Evolutionary conservation across 768 basidiomycete genomes (phyloP), one percentile per base, ranked within the genome.

Genomic region (Pleurotus eryngii): DNA sequence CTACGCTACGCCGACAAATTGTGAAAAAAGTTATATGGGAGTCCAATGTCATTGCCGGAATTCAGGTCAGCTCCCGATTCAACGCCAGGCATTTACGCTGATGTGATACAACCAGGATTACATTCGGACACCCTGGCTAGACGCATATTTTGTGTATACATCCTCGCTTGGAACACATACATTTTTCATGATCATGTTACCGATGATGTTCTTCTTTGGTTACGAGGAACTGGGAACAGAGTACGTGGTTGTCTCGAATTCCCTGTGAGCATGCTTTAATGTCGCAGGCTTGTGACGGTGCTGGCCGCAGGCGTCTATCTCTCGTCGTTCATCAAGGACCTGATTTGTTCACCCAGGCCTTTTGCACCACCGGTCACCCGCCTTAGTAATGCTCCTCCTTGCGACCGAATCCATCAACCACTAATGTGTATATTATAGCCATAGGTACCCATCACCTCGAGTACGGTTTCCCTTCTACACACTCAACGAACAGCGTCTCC

Each of bases 391-490:
- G 18, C 17, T 17, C 22, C 43, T 40, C 48, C 38, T 11, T 38
- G 22, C 8, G 30, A 35, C 30, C 30, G 2, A 8, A 4, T 45
- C 39, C 48, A 39, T 56, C 9, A 6, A 14, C 39, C 35, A 30
- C 11, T 35, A 38, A 39, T 24, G 7, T 11, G 8, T 3, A 35
- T 14, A 14, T 15, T 24, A 39, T 22, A 92, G 89, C 86, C 4
- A 86, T 92, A 51, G 87, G 90, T 12, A 81, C 75, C 1, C 90
- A 92, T 65, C 90, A 93, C 62, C 79, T 92, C 2, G 94, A 96
- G 73, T 96, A 96, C 63, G 96, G 96, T 20, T 96, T 98, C 66
- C 95, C 95, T 0, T 96, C 94, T 0, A 97, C 95, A 0, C 96
- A 99, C 65, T 90, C 92, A 1, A 92, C 95, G 6, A 96, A 97